A percentile compares a stretch with the other conserved stretches of the same genome.
These are phyloP conservation scores for Xylaria castorea DNA, from an alignment of 495 filamentous ascomycete genomes.

Conservation along the genomic window DNA sequence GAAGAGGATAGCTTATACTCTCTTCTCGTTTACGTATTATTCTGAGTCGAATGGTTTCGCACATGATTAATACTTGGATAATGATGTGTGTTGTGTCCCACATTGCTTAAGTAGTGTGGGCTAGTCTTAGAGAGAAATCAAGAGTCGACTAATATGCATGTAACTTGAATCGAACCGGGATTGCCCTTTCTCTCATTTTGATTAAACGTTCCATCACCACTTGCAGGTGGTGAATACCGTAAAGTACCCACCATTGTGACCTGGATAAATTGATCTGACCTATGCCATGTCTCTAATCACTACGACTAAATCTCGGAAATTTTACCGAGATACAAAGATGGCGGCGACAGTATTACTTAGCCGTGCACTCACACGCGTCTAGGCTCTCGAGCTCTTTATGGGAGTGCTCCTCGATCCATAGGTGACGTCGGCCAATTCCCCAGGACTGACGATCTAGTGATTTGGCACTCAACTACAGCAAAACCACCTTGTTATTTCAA, in stretches of 20 bases:
- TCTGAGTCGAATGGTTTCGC: not conserved
- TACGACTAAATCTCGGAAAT: not conserved
- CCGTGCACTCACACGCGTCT: not conserved
- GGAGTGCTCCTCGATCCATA: not conserved
- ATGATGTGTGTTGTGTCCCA: not conserved
- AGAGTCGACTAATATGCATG: not conserved
- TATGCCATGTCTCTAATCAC: not conserved
- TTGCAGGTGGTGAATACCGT: not conserved
- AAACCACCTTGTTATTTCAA: not conserved
- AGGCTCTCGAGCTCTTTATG: not conserved
- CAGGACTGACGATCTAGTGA: not conserved
- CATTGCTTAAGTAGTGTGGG: not conserved
- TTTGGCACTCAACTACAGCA: not conserved
- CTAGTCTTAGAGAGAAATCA: not conserved
- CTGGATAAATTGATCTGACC: not conserved
- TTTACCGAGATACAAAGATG: not conserved
- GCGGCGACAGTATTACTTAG: not conserved
- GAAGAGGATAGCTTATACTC: not conserved
- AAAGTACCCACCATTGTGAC: not conserved
- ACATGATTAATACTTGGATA: not conserved
- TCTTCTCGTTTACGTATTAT: not conserved
- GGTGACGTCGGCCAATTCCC: not conserved
- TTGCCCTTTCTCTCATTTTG: not conserved
- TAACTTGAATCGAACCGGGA: not conserved
- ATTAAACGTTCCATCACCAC: not conserved